These are phyloP conservation scores for Inonotus hispidus DNA, from an alignment of 1,284 basidiomycete genomes.

Conservation along the genomic window DNA sequence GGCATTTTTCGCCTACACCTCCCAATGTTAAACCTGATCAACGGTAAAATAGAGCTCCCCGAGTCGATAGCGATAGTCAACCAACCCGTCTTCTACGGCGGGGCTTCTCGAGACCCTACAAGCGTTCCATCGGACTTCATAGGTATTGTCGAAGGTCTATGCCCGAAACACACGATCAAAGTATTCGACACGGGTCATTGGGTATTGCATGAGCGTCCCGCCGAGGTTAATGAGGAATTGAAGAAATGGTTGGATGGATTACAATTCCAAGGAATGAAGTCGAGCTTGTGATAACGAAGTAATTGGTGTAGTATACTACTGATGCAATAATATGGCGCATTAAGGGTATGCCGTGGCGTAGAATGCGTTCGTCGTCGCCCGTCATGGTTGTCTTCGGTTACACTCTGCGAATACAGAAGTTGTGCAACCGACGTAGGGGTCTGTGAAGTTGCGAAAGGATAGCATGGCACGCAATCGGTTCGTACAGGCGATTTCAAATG, in stretches of 20 bases:
- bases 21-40: not conserved
- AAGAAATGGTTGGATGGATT: conserved; percentile 12
- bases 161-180: conserved; percentile 21
- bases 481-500: not conserved
- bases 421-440: too few species aligned
- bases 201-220: conserved; percentile 26
- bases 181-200: conserved; percentile 31
- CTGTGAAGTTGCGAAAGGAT: too few species aligned
- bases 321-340: not conserved
- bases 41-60: conserved; percentile 9
- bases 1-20: not conserved
- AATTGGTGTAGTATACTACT: not conserved
- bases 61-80: conserved; percentile 13
- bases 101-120: conserved; percentile 17
- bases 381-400: too few species aligned
- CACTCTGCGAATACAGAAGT: too few species aligned
- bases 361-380: not conserved
- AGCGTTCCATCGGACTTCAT: conserved; percentile 8
- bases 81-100: conserved; percentile 22
- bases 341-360: not conserved
- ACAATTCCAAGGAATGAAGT: not conserved
- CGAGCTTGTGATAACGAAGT: not conserved
- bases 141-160: conserved; percentile 9
- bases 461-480: too few species aligned
- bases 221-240: conserved; percentile 24